These are phyloP conservation scores for Marsdenia floribunda DNA, from an alignment of 257 asterid genomes.

Conservation along the genomic window DNA sequence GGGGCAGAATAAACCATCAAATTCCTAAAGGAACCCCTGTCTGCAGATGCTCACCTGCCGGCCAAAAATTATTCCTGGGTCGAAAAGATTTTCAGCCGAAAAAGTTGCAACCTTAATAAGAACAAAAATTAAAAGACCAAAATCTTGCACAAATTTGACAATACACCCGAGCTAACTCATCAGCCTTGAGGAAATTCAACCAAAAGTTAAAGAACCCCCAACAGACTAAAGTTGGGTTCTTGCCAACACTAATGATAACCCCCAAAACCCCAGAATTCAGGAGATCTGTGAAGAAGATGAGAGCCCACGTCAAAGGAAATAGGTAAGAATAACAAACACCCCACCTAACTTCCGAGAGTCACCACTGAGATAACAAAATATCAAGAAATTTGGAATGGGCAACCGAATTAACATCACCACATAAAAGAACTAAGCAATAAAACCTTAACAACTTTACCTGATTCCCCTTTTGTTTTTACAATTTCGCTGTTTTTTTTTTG, in stretches of 20 bases:
- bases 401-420: neutral
- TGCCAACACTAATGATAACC: too few species aligned
- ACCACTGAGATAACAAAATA: slow-evolving; percentile 11
- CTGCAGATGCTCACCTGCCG: slow-evolving; percentile 13
- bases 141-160: too few species aligned
- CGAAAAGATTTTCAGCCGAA: slow-evolving; percentile 5
- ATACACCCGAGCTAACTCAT: too few species aligned
- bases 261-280: too few species aligned
- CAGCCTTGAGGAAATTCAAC: too few species aligned
- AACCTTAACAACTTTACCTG: too few species aligned
- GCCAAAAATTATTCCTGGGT: slow-evolving; percentile 16
- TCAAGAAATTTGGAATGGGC: slow-evolving; percentile 31
- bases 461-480: too few species aligned
- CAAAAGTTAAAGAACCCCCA: too few species aligned
- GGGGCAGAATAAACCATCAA: too few species aligned
- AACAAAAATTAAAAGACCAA: slow-evolving; percentile 1
- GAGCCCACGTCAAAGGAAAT: slow-evolving; percentile 20
- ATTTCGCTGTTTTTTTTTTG: too few species aligned
- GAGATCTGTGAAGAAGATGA: slow-evolving; percentile 37
- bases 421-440: too few species aligned
- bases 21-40: slow-evolving; percentile 28
- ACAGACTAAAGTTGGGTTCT: too few species aligned
- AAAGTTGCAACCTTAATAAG: slow-evolving; percentile 15
- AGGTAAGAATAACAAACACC: slow-evolving; percentile 23
- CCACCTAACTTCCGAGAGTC: slow-evolving; percentile 12